Base-by-base conservation (phyloP, 345 rosid species). In the Citrus trifoliata region DNA sequence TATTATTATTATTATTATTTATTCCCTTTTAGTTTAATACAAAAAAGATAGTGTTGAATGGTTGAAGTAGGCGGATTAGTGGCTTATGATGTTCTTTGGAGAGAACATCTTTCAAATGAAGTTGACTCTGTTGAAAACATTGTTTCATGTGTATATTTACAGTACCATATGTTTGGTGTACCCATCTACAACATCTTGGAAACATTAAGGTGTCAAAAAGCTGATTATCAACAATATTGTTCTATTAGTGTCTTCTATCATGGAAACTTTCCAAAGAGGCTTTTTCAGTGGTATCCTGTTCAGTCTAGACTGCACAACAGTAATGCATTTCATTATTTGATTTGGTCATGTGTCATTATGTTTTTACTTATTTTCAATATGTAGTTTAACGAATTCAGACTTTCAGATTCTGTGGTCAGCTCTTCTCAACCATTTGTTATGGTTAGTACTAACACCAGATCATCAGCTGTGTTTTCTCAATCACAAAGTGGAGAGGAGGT, bases 401-500 rank as follows among this genome's bases (percentile, higher is more conserved):
- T 73, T 76, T 48, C 61, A 67, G 67, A 64, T 37, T 71, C 10
- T 42, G 78, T 35, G 53, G 80, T 67, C 35, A 33, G 80, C 77
- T 66, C 75, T 68, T 80, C 81, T 78, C 71, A 42, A 58, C 65
- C 82, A 24, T 28, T 10, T 70, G 5, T 6, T 6, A 51, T 27
- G 64, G 70, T 33, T 18, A 74, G 74, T 12, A 24, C 68, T n/a
- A 71, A 69, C 51, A 70, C 69, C 80, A 65, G 76, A 48, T 56
- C 81, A 1, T 63, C 70, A 32, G 77, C 73, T 18, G 81, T 62
- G 68, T 73, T 76, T 16, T 76, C 61, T 79, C 80, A 53, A 58
- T 74, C 68, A 40, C 76, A 61, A 21, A 75, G 79, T 22, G 81
- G 58, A 72, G 62, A 74, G 21, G 64, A 82, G 87, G 86, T 83